Base-by-base conservation (phyloP, 176 grass and related monocot species). In the Saccharum spontaneum region DNA sequence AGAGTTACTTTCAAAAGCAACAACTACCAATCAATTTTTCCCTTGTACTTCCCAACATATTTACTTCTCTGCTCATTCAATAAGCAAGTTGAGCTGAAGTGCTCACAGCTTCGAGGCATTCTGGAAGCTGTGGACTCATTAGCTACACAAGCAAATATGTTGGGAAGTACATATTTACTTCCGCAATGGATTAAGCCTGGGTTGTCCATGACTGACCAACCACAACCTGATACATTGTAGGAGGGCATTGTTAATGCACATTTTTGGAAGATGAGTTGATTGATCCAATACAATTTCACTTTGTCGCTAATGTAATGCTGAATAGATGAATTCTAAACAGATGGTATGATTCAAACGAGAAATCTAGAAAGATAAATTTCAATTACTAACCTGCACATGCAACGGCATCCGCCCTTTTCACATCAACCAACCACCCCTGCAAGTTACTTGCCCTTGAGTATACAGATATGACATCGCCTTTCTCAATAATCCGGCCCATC, bases 371-470 rank as follows among this genome's bases (percentile, higher is more conserved):
- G n/a, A 87, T 76, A 49, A 80, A 49, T 83, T 64, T 50, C 23
- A 68, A 67, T 70, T 91, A 57, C 84, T 79, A 66, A 98, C 96
- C 96, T 90, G 97, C 93, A 83, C 81, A 94, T 33, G 97, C 85
- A 73, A 88, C 88, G 36, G 93, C 90, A 45, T 99, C 97, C 13
- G 55, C 91, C 82, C 85, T 95, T 92, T 99, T 99, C 18, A 76
- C 86, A 89, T 99, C 97, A 38, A 87, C 97, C 69, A 99, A 79
- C 93, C 91, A 99, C 11, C 97, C 97, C 73, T 99, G 97, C 37
- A 99, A 85, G 41, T 75, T 94, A 67, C 97, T 96, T 4, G 90
- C 97, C 82, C 97, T 96, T n/a, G 97, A 90, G 50, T 94, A 99
- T 65, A 99, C 91, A 0, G 91, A 99, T 81, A 99, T 96, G 2